Base-by-base conservation (phyloP, 1,284 basidiomycete genomes). In the Apiotrichum laibachii region DNA sequence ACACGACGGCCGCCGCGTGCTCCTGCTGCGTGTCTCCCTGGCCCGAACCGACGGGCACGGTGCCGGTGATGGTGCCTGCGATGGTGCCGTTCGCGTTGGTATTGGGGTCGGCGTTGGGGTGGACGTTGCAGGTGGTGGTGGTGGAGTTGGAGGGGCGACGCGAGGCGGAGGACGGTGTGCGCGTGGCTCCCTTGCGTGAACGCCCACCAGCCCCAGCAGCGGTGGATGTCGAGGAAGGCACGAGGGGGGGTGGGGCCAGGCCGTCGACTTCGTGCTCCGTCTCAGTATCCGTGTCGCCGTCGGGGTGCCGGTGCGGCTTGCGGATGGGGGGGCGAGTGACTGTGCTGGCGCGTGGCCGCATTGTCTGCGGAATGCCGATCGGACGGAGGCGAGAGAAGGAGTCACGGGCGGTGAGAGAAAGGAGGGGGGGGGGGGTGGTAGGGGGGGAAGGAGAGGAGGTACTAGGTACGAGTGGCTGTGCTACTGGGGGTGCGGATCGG, bases 291-390 rank as follows among this genome's bases (percentile, higher is more conserved):
- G 35, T 39, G 19, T 10, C 10, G 12, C 12, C 16, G 16, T 33
- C 31, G 31, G 10, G 46, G 12, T 19, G 15, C 22, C 35, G 49
- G 34, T 50, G 26, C 26, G 26, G 35, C 19, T 40, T 39, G 5
- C 19, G 34, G 49, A 50, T 39, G 2, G 49, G 49, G 15, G 49
- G 49, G 6, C 21, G 18, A 35, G 49, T 50, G 18, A 50, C 13
- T 1, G 49, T 50, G 49, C 37, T 35, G 13, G 49, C 49, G 19
- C 49, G 49, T 16, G n/a, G 39, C 35, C 49, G 35, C 49, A 50
- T 50, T 13, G 15, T 37, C 21, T 15, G 35, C 11, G 2, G 48
- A 7, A 31, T 31, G 26, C 7, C 37, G 37, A 37, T 2, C 37
- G 19, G 16, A 12, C n/a, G n/a, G 49, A 26, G 21, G n/a, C n/a